Percentiles rank a stretch among this genome's conserved stretches.
These are phyloP conservation scores for Kockovaella imperatae DNA, from an alignment of 768 basidiomycete species.

Conservation along the genomic window DNA sequence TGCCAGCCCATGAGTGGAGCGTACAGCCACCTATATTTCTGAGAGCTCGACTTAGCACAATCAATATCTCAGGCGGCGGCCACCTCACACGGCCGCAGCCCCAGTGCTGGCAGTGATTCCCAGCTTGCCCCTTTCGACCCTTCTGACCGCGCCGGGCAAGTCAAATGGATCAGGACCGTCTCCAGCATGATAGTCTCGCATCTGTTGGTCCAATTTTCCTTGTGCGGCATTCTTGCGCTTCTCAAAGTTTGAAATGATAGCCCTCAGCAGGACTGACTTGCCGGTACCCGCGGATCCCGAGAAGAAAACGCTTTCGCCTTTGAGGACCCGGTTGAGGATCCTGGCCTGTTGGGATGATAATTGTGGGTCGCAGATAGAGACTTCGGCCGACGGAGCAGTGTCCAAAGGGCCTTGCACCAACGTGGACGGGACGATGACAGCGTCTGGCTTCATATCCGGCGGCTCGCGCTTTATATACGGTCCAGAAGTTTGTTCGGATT, in stretches of 20 bases:
- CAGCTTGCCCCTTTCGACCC: conserved; percentile 19
- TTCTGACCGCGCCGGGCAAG: neutral
- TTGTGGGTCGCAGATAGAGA: conserved; percentile 3
- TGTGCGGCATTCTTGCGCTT: neutral
- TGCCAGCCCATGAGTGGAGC: conserved; percentile 34
- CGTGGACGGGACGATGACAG: too few relatives aligned
- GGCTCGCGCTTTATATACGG: too few relatives aligned
- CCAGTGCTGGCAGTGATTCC: conserved; percentile 86
- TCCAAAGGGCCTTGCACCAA: too few relatives aligned
- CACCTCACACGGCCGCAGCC: conserved; percentile 55
- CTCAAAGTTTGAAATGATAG: conserved; percentile 61
- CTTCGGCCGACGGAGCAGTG: too few relatives aligned
- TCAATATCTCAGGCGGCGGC: neutral
- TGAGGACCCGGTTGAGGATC: conserved; percentile 21
- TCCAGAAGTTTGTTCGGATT: too few relatives aligned
- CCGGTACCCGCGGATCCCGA: conserved; percentile 97
- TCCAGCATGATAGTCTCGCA: neutral
- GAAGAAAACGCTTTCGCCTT: conserved; percentile 74
- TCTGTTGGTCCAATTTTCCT: neutral
- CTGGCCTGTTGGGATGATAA: conserved; percentile 23
- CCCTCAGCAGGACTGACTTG: conserved; percentile 85
- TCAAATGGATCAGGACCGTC: neutral
- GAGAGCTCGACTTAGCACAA: neutral
- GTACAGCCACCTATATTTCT: conserved; percentile 35
- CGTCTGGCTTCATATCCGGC: conserved; percentile 1